These are phyloP conservation scores for Chlorella sp. DNA, from an alignment of 139 green algal genomes.

Conservation along the genomic window DNA sequence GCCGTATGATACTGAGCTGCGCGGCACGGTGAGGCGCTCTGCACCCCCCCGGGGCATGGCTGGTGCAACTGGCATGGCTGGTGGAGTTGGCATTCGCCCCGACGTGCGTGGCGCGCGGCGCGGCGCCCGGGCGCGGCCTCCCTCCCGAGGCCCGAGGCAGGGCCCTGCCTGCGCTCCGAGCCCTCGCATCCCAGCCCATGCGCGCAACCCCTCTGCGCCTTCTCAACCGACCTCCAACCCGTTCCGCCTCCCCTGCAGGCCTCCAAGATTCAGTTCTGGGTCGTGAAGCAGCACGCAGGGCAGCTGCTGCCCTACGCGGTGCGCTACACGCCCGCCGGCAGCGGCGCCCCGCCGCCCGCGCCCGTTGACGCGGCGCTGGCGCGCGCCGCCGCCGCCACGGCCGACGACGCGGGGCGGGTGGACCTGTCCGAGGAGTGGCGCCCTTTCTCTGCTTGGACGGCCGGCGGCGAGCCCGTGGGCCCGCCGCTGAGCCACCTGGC, in stretches of 20 bases:
- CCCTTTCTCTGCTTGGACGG: conserved; percentile 47
- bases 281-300: conserved; percentile 35
- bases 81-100: no score
- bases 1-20: conserved; percentile 76
- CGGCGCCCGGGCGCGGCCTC: background rate
- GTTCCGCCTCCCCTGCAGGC: background rate
- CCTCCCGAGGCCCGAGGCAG: background rate
- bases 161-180: background rate
- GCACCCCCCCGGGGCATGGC: background rate
- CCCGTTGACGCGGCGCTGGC: conserved; percentile 4
- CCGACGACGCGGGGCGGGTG: conserved; percentile 45
- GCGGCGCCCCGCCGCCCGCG: background rate
- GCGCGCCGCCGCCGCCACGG: background rate
- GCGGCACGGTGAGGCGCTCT: conserved; percentile 27
- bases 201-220: background rate
- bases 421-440: conserved; percentile 61
- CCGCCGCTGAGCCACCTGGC: conserved; percentile 49
- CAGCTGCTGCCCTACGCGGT: conserved; percentile 45
- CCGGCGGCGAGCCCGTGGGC: conserved; percentile 26
- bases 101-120: background rate
- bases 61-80: no score
- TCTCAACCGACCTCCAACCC: background rate
- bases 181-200: background rate
- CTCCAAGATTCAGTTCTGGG: conserved; percentile 39
- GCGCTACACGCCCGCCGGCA: background rate